Percentiles rank a stretch among this genome's conserved stretches.
These are phyloP conservation scores for Periconia sp. DNA, from an alignment of 2,329 filamentous ascomycete genomes.

Conservation along the genomic window DNA sequence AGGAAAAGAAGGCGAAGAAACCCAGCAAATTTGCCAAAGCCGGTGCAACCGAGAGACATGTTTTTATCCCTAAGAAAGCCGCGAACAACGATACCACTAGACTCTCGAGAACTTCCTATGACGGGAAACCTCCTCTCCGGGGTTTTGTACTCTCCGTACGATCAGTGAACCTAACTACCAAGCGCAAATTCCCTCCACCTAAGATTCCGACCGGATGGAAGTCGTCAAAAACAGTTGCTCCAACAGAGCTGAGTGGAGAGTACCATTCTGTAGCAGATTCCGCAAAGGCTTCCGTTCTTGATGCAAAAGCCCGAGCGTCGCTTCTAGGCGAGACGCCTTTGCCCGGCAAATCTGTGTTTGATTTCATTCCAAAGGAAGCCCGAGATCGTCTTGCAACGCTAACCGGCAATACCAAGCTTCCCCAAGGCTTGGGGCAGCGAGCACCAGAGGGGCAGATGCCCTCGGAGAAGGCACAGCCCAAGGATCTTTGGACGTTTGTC, in stretches of 20 bases:
- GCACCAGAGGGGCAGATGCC: constrained; percentile 68
- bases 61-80: constrained; percentile 75
- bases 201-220: constrained; percentile 76
- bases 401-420: constrained; percentile 78
- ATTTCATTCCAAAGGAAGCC: constrained; percentile 81
- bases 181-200: constrained; percentile 65
- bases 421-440: constrained; percentile 76
- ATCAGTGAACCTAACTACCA: constrained; percentile 49
- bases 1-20: constrained; percentile 75
- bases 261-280: constrained; percentile 75
- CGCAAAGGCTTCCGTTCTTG: constrained; percentile 75
- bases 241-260: constrained; percentile 39
- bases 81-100: constrained; percentile 54
- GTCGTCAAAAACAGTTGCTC: constrained; percentile 53
- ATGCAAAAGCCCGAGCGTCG: constrained; percentile 77
- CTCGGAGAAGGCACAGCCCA: constrained; percentile 66
- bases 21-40: constrained; percentile 64
- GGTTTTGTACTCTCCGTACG: constrained; percentile 75
- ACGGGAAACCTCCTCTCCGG: constrained; percentile 78
- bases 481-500: constrained; percentile 58
- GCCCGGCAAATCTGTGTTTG: constrained; percentile 93
- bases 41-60: constrained; percentile 68
- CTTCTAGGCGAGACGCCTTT: constrained; percentile 81
- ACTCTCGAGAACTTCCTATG: constrained; percentile 71
- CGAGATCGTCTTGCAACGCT: constrained; percentile 77